phyloP scores from a whole-genome alignment of 2,329 filamentous ascomycete genomes.

The Botryotinia globosa region DNA sequence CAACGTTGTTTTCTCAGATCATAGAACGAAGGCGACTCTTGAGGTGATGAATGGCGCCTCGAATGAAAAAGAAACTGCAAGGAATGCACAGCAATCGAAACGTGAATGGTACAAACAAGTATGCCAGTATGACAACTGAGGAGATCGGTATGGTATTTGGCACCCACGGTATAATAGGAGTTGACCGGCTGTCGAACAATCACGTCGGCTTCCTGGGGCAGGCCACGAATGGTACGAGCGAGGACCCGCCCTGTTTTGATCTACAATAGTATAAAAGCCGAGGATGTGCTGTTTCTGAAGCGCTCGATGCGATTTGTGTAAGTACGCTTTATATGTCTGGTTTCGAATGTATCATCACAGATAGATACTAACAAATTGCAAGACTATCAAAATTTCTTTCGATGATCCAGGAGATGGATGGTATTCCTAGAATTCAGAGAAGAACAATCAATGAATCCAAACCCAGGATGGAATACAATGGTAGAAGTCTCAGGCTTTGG shows the following conservation, averaged over 20 bases:
- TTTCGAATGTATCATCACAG: neutral
- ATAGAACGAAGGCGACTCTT: slow-evolving; percentile 7
- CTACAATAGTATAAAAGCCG: slow-evolving; percentile 11
- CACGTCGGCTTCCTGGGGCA: slow-evolving; percentile 15
- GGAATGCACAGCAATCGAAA: slow-evolving; percentile 14
- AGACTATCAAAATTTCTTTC: neutral
- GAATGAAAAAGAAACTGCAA: slow-evolving; percentile 1
- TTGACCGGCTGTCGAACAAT: slow-evolving; percentile 12
- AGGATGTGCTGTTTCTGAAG: slow-evolving; percentile 14
- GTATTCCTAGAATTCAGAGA: neutral
- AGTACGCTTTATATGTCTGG: neutral
- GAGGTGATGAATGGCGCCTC: slow-evolving; percentile 1
- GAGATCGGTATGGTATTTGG: neutral
- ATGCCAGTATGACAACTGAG: slow-evolving; percentile 9
- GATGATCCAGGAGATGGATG: neutral
- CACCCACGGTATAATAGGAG: slow-evolving; percentile 14
- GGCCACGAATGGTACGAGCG: slow-evolving; percentile 18
- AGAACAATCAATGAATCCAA: slow-evolving; percentile 11
- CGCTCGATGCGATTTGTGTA: slow-evolving; percentile 7
- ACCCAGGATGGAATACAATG: neutral
- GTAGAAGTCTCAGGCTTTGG: neutral
- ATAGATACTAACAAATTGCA: slow-evolving; percentile 3
- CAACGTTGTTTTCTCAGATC: slow-evolving; percentile 7
- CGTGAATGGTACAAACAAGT: neutral
- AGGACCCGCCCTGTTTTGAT: slow-evolving; percentile 19